Evolutionary conservation across 2,329 filamentous ascomycete species (phyloP).

Genomic region (Chlorencoelia australis): DNA sequence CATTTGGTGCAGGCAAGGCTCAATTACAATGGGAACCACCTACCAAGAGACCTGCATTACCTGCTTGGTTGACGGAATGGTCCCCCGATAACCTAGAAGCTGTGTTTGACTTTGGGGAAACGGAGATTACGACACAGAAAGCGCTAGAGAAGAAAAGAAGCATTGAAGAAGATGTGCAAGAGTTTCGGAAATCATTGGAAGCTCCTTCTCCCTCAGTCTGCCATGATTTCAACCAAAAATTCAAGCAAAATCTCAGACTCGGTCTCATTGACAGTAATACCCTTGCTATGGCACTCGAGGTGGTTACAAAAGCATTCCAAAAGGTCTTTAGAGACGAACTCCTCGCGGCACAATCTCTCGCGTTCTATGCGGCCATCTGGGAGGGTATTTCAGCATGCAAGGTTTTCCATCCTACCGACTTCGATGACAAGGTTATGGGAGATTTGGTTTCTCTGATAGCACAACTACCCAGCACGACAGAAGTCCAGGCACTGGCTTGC

Average conservation of each 20-base stretch:
- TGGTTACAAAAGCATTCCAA: conserved; percentile 8
- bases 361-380: conserved; percentile 21
- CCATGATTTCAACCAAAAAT: conserved; percentile 12
- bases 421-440: conserved; percentile 10
- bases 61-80: conserved; percentile 18
- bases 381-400: conserved; percentile 17
- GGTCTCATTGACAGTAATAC: conserved; percentile 13
- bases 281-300: conserved; percentile 8
- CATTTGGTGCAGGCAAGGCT: conserved; percentile 17
- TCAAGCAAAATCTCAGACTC: conserved; percentile 17
- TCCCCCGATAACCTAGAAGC: background rate
- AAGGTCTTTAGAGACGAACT: conserved; percentile 2
- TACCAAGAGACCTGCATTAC: conserved; percentile 8
- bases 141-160: background rate
- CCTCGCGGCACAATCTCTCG: conserved; percentile 5
- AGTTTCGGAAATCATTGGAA: conserved; percentile 11
- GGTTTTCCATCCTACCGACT: conserved; percentile 14
- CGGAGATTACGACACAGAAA: background rate
- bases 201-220: conserved; percentile 7
- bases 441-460: conserved; percentile 12
- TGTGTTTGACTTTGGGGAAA: background rate
- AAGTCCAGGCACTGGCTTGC: conserved; percentile 11
- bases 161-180: conserved; percentile 7
- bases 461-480: conserved; percentile 9
- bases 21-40: conserved; percentile 26